A percentile compares a stretch with the other conserved stretches of the same genome.
Evolutionary conservation across 148 eudicot species (phyloP).

Genomic region (Amaranthus cruentus): DNA sequence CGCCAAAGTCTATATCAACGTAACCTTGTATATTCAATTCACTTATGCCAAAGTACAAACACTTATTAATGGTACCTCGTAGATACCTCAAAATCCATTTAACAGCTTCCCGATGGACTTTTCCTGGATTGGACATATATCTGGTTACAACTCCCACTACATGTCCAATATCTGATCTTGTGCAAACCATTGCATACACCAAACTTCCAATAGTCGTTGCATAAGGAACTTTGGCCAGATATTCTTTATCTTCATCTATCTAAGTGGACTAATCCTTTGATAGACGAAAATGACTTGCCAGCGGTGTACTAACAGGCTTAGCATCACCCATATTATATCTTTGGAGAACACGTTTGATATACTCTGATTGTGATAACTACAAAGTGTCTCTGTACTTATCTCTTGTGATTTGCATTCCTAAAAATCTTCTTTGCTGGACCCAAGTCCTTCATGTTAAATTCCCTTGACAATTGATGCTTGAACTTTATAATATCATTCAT

Average conservation of each 20-base stretch:
- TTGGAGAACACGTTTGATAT: slow-evolving; percentile 3
- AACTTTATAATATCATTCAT: slow-evolving; percentile 6
- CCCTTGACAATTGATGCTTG: not conserved
- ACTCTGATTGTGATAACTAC: slow-evolving; percentile 13
- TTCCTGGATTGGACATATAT: slow-evolving; percentile 20
- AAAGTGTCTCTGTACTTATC: not conserved
- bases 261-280: slow-evolving; percentile 8
- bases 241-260: slow-evolving; percentile 12
- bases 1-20: slow-evolving; percentile 1
- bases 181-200: slow-evolving; percentile 26
- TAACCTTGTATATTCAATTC: not conserved
- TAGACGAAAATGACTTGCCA: slow-evolving; percentile 16
- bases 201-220: slow-evolving; percentile 26
- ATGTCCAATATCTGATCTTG: slow-evolving; percentile 21
- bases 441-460: slow-evolving; percentile 20
- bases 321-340: slow-evolving; percentile 11
- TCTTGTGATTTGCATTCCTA: slow-evolving; percentile 14
- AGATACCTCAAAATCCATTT: slow-evolving; percentile 7
- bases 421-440: slow-evolving; percentile 8
- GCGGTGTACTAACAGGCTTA: slow-evolving; percentile 19
- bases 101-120: slow-evolving; percentile 16
- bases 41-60: not conserved
- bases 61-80: not conserved
- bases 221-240: slow-evolving; percentile 23
- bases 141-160: slow-evolving; percentile 16